Conservation (phyloP, 164 flowering plant species). For the Kalanchoe fedtschenkoi region DNA sequence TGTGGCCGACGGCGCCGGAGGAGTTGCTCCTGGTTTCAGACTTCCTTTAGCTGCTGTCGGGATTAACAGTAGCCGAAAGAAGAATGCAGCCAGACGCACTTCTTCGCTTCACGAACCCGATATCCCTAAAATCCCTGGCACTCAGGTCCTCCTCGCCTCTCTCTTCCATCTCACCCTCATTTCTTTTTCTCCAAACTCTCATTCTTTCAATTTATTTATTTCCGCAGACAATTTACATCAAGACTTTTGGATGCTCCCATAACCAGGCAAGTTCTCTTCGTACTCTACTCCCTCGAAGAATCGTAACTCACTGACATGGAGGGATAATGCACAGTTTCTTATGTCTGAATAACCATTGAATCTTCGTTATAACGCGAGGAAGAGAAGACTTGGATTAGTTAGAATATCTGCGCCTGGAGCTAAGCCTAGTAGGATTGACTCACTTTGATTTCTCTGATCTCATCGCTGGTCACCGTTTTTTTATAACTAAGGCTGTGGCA, state of each 20-base stretch:
- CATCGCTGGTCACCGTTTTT: no score
- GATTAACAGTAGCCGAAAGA: slow-evolving; percentile 38
- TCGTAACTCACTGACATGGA: no score
- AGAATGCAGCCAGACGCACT: slow-evolving; percentile 14
- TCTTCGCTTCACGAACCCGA: slow-evolving; percentile 3
- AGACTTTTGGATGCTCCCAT: slow-evolving; percentile 98
- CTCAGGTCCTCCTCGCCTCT: slow-evolving; percentile 38
- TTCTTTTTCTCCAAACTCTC: neutral
- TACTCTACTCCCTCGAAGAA: no score
- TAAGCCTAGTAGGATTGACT: no score
- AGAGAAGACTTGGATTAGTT: no score
- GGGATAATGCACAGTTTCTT: no score
- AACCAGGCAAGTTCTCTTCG: slow-evolving; percentile 84
- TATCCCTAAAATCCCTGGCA: slow-evolving; percentile 55
- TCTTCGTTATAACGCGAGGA: no score
- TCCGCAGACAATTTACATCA: slow-evolving; percentile 70
- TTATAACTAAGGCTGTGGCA: no score
- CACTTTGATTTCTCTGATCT: no score
- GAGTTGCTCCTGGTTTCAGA: slow-evolving; percentile 80
- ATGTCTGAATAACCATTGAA: no score
- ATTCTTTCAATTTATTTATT: neutral
- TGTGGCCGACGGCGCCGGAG: slow-evolving; percentile 34
- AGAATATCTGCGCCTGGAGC: no score
- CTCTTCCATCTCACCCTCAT: neutral
- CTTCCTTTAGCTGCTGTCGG: slow-evolving; percentile 56